Evolutionary conservation across 2,329 filamentous ascomycete genomes (phyloP).

Genomic region (Balansia obtecta): DNA sequence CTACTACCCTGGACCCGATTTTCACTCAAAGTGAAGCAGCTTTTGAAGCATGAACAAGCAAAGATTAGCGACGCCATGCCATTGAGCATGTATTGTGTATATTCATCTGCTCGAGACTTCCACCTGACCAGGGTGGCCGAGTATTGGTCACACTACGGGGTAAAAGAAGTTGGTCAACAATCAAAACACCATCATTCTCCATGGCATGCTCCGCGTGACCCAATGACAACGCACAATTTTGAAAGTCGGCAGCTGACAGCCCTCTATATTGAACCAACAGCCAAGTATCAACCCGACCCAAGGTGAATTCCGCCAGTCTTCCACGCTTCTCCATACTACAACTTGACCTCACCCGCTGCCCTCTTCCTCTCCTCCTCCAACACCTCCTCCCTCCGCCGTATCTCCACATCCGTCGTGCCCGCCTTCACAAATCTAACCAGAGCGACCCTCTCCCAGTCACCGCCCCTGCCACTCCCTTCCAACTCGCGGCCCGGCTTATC

Average conservation of each 20-base stretch:
- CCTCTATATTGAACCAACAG: not conserved
- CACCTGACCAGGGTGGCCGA: too few relatives aligned
- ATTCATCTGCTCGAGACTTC: too few relatives aligned
- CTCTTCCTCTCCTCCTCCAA: conserved; percentile 30
- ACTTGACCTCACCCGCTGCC: conserved; percentile 7
- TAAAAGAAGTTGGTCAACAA: too few relatives aligned
- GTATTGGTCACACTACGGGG: too few relatives aligned
- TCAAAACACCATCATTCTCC: too few relatives aligned
- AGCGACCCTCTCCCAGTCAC: conserved; percentile 48
- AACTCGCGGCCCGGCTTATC: conserved; percentile 47
- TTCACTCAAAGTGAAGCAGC: too few relatives aligned
- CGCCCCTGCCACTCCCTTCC: conserved; percentile 31
- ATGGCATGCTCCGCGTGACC: too few relatives aligned
- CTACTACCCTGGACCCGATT: too few relatives aligned
- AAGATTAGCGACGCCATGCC: too few relatives aligned
- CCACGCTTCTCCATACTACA: not conserved
- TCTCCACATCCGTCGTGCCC: conserved; percentile 40
- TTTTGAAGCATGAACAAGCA: too few relatives aligned
- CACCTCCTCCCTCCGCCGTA: conserved; percentile 36
- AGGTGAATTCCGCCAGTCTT: too few relatives aligned
- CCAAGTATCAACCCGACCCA: not conserved
- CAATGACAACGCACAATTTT: not conserved
- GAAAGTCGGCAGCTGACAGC: not conserved
- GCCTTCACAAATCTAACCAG: conserved; percentile 40
- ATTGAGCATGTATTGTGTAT: too few relatives aligned